Percentiles rank a stretch among this genome's conserved stretches.
phyloP scores from a whole-genome alignment of 495 filamentous ascomycete genomes.

The Neurospora sp. region DNA sequence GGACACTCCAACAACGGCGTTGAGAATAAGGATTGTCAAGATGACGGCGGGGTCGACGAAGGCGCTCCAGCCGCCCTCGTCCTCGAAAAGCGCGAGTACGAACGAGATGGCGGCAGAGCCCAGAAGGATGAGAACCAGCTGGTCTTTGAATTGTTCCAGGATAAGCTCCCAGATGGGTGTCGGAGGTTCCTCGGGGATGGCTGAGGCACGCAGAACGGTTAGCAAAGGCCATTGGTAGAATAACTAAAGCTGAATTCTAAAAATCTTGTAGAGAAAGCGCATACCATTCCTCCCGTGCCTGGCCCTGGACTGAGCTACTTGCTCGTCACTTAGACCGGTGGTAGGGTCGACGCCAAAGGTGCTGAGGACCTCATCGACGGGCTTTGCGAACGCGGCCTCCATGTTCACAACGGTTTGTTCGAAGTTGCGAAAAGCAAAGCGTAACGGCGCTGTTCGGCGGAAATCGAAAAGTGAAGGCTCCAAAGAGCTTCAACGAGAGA shows the following conservation, averaged over 20 bases:
- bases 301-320: slow-evolving; percentile 50
- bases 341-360: slow-evolving; percentile 58
- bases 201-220: slow-evolving; percentile 34
- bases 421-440: neutral
- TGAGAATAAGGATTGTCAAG: slow-evolving; percentile 91
- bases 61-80: slow-evolving; percentile 88
- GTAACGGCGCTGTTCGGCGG: neutral
- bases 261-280: slow-evolving; percentile 12
- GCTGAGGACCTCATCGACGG: slow-evolving; percentile 57
- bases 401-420: slow-evolving; percentile 32
- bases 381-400: slow-evolving; percentile 69
- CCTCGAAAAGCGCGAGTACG: slow-evolving; percentile 85
- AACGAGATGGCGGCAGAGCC: slow-evolving; percentile 94
- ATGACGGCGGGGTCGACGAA: slow-evolving; percentile 98
- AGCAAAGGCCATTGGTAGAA: neutral
- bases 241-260: neutral
- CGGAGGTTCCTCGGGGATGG: slow-evolving; percentile 91
- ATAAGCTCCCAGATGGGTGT: slow-evolving; percentile 95
- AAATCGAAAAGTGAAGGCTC: neutral
- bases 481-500: neutral
- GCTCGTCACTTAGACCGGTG: slow-evolving; percentile 57
- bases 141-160: slow-evolving; percentile 98
- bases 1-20: slow-evolving; percentile 92
- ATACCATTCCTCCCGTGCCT: slow-evolving; percentile 83
- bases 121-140: slow-evolving; percentile 90